Evolutionary conservation across 352 stramenopile species (phyloP), one percentile per base, ranked within the genome.

Genomic region (Phytopythium sindhum): DNA sequence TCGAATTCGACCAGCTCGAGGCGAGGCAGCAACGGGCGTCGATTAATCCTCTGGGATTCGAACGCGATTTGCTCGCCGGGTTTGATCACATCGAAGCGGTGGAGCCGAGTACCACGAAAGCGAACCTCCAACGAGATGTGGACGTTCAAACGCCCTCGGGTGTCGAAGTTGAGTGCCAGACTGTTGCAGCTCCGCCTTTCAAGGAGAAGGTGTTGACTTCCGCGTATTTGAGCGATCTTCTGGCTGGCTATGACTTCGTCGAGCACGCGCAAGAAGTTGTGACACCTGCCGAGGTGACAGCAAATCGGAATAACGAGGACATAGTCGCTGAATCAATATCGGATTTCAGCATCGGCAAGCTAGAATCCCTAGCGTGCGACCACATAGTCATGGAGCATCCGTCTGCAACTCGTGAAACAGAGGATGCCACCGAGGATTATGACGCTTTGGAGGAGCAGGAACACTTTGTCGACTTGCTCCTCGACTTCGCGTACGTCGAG

Each of bases 1-100:
- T 89, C 17, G 84, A 89, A 26, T 53, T 65, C 3, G 64, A 76
- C 55, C 55, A 74, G 33, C 70, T 92, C 2, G 69, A 86, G 50
- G 66, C 66, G 0, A 77, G 67, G 45, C 69, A 84, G 51, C 48
- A 57, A 2, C 48, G 61, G 23, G n/a, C 60, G 31, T 62, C 47
- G 9, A 29, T 24, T 1, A 35, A 37, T 33, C 17, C 14, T 39
- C 24, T 55, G 4, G 48, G 50, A 26, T 23, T 8, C 47, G 42
- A 64, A 42, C 29, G 45, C 15, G 62, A 80, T 61, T 57, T 75
- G 5, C 47, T 85, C 21, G 19, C 60, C 28, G 67, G 35, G 0
- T 85, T 81, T 57, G 77, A 81, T 57, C 70, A 78, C 42, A 41
- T 81, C 24, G 77, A 85, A 48, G 48, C 47, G 7, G 60, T 37